These are phyloP conservation scores for Diplodia scrobiculata DNA, from an alignment of 2,329 filamentous ascomycete species.

Conservation along the genomic window DNA sequence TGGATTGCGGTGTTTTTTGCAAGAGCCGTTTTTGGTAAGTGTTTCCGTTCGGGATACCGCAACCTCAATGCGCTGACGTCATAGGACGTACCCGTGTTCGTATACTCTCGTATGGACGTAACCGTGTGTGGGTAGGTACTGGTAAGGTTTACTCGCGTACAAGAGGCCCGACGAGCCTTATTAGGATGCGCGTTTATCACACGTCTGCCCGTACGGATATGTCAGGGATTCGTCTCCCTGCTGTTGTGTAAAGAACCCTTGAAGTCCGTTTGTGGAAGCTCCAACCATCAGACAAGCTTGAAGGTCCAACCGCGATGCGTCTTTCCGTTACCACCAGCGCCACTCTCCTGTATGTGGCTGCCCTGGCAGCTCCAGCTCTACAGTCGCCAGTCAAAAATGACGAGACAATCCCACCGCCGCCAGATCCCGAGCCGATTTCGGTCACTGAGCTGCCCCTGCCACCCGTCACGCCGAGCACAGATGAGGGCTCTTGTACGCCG, in stretches of 20 bases:
- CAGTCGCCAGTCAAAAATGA: neutral
- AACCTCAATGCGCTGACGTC: neutral
- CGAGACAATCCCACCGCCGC: conserved; percentile 11
- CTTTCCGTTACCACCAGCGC: neutral
- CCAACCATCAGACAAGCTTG: neutral
- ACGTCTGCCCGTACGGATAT: neutral
- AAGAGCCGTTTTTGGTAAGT: neutral
- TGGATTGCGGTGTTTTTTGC: neutral
- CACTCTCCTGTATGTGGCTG: neutral
- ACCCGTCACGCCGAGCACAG: conserved; percentile 38
- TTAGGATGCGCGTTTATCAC: neutral
- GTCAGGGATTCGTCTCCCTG: too few relatives aligned
- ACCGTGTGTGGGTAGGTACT: neutral
- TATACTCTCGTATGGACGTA: neutral
- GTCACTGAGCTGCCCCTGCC: conserved; percentile 46
- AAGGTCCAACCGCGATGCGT: neutral
- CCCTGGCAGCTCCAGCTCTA: conserved; percentile 1
- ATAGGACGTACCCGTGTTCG: neutral
- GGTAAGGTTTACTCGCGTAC: neutral
- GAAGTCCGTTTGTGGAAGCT: neutral
- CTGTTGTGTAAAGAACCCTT: neutral
- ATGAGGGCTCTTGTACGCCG: conserved; percentile 40
- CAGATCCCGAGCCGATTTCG: conserved; percentile 41
- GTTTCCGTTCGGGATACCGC: neutral
- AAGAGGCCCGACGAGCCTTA: neutral